Evolutionary conservation across 768 basidiomycete species (phyloP), one percentile per base, ranked within the genome.

Genomic region (Auriscalpium microsporum): DNA sequence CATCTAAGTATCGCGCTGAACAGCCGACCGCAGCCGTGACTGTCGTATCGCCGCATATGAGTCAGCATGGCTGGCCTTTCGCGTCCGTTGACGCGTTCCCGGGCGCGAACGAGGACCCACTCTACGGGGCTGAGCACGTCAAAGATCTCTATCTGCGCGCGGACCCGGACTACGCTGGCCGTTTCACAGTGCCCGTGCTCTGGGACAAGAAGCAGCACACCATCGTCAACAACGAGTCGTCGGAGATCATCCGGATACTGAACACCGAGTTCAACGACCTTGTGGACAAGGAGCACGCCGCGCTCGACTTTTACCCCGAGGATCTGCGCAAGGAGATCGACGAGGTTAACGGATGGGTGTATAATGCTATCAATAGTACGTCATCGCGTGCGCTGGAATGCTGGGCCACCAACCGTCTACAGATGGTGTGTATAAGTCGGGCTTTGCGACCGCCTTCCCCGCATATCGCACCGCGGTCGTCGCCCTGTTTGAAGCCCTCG

Each of bases 161-260:
- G 1, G 73, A 90, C 60, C 84, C 85, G 8, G 64, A 83, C 53
- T 96, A 91, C 63, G 61, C 62, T 3, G 91, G 90, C 51, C 78
- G 86, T 40, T 92, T 91, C 75, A 93, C 92, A 2, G 90, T 93
- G 9, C 94, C 94, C 6, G 71, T 92, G 36, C 75, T 99, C 6
- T 99, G 92, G 90, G 96, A 98, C 72, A 94, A 84, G 74, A 90
- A 94, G 69, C 73, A 67, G 45, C 72, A 85, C 46, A 87, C 86
- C 42, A 87, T 97, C 61, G 96, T 99, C 56, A 97, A 93, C 75
- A 98, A 97, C 68, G 95, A 99, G 67, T 87, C 84, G 60, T 84
- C 88, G 2, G 95, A 98, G 72, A 94, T 98, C 66, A 92, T 98
- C 65, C 85, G 95, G 55, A 88, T 95, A 8, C 80, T 98, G 73